These are phyloP conservation scores for Bipolaris cookei DNA, from an alignment of 2,329 filamentous ascomycete genomes.

Conservation along the genomic window DNA sequence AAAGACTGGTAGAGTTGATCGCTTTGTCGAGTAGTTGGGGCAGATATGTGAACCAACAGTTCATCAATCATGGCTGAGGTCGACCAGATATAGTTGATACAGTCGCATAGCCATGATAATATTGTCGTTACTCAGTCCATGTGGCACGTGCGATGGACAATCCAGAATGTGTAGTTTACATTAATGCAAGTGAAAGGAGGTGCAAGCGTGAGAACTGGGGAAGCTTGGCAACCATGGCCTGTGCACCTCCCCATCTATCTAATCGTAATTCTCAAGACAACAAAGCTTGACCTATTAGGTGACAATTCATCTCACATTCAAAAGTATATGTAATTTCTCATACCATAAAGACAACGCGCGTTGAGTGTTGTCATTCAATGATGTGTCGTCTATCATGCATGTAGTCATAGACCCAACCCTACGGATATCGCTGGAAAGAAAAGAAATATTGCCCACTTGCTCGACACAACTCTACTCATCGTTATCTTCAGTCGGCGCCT, in stretches of 20 bases:
- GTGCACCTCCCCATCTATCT: not conserved
- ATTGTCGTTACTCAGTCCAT: conserved; percentile 1
- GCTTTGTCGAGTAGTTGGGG: conserved; percentile 50
- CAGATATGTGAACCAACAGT: conserved; percentile 56
- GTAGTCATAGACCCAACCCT: conserved; percentile 26
- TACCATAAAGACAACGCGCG: conserved; percentile 3
- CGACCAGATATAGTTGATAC: conserved; percentile 2
- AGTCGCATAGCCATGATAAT: conserved; percentile 17
- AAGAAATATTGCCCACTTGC: conserved; percentile 10
- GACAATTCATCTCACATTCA: not conserved
- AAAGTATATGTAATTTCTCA: not conserved
- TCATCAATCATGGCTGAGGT: conserved; percentile 44
- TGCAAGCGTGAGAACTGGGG: not conserved
- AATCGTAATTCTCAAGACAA: not conserved
- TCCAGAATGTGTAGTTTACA: not conserved
- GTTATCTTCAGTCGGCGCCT: conserved; percentile 60
- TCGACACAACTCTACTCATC: conserved; percentile 54
- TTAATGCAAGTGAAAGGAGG: not conserved
- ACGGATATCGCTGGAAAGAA: conserved; percentile 31
- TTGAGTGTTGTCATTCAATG: conserved; percentile 16
- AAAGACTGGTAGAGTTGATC: conserved; percentile 52
- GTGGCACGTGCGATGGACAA: not conserved
- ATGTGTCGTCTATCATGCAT: conserved; percentile 30
- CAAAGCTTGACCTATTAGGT: not conserved
- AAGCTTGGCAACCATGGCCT: conserved; percentile 5